Percentiles rank a stretch among this genome's conserved stretches.
Conservation (phyloP, 2,329 filamentous ascomycete genomes). For the Hirsutella rhossiliensis region DNA sequence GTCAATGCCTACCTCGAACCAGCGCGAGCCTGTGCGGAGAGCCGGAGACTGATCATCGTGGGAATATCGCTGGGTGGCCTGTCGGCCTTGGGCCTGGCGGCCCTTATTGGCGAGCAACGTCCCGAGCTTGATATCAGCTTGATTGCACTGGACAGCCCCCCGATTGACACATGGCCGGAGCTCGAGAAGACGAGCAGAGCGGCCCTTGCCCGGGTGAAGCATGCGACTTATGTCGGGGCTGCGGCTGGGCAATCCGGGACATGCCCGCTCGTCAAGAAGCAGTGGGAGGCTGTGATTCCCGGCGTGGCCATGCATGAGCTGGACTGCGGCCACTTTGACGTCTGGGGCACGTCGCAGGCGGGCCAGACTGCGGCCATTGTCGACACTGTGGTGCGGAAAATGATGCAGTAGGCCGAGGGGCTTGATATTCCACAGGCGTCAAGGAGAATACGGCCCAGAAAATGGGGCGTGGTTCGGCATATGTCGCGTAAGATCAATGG, state of each 20-base stretch:
- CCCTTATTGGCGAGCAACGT: neutral
- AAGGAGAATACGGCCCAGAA: no score
- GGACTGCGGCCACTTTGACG: neutral
- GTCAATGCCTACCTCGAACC: neutral
- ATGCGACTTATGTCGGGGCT: neutral
- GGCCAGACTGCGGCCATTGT: neutral
- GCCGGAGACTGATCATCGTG: neutral
- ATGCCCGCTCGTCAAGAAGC: neutral
- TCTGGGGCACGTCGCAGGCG: neutral
- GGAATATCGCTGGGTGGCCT: constrained; percentile 1
- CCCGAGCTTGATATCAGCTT: neutral
- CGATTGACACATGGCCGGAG: neutral
- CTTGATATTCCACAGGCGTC: no score
- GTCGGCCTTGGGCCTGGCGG: neutral
- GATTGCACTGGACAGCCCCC: constrained; percentile 2
- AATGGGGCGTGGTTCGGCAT: no score
- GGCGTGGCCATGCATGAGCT: neutral
- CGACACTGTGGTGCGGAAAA: neutral
- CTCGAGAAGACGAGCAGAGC: neutral
- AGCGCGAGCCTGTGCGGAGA: neutral
- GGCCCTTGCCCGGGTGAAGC: neutral
- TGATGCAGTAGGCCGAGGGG: no score
- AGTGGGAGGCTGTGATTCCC: neutral
- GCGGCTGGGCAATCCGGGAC: neutral
- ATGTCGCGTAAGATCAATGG: no score